Evolutionary conservation across 805 yeast genomes (phyloP), one percentile per base, ranked within the genome.

Genomic region (Yarrowia sp.): DNA sequence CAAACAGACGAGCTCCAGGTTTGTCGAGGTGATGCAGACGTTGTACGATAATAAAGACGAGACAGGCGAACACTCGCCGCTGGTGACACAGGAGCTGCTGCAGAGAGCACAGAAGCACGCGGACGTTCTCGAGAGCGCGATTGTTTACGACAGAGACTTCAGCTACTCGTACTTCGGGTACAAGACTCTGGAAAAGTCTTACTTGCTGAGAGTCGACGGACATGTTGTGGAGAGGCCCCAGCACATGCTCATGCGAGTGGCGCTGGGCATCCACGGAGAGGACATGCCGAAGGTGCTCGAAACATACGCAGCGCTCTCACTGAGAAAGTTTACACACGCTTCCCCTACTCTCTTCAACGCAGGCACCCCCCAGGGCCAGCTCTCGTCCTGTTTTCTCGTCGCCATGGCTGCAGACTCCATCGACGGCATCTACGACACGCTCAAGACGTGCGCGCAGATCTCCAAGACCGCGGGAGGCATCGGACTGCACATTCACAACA

Each of bases 381-480:
- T 92, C 76, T 89, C 97, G 14, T 90, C 97, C 4, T 92, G 97
- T 76, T 92, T 91, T 77, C 76, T 92, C 61, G 79, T 91, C 31
- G 94, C 93, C 6, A 90, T 89, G 90, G 84, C 87, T 66, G 94
- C 87, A 32, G 97, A 91, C 72, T 90, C 97, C 2, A 88, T 92
- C 64, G 97, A 91, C 66, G 97, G 97, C 24, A 92, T 93, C 44
- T 92, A 87, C 70, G 88, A 87, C 62, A 90, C 97, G 7, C 79
- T 92, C 46, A 86, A 90, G 71, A 85, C 87, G 63, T 81, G 94
- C 68, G 97, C 98, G 6, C 74, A 88, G 69, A 92, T 92, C 47
- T 90, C 96, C 36, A 93, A 92, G 74, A 82, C 91, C 33, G 90
- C 97, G 8, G 98, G 98, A 65, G 98, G 98, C 59, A 84, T 92